Evolutionary conservation across 2,329 filamentous ascomycete genomes (phyloP).

Genomic region (Simplicillium sp.): DNA sequence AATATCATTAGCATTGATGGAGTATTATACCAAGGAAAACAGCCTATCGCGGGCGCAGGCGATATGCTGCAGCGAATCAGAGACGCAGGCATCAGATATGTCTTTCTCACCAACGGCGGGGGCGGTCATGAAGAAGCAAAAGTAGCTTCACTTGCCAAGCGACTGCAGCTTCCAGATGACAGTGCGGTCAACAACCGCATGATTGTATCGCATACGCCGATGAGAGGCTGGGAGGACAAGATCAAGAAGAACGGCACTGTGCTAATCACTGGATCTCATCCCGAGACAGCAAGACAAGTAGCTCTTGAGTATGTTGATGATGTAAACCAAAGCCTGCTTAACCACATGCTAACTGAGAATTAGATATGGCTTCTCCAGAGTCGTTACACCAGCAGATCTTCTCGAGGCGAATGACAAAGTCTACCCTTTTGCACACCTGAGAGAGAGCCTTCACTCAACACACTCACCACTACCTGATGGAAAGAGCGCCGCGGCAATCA

Average conservation of each 20-base stretch:
- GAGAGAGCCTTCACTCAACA: constrained; percentile 18
- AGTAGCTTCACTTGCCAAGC: constrained; percentile 20
- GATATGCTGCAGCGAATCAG: constrained; percentile 67
- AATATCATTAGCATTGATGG: constrained; percentile 63
- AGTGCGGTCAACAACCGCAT: constrained; percentile 23
- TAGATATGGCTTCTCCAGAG: constrained; percentile 65
- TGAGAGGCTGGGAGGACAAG: constrained; percentile 45
- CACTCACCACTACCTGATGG: constrained; percentile 20
- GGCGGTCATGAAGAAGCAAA: constrained; percentile 61
- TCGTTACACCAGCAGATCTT: constrained; percentile 81
- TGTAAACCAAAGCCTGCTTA: constrained; percentile 11
- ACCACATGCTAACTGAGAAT: background rate
- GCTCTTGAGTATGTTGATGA: constrained; percentile 47
- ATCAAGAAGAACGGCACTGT: constrained; percentile 41
- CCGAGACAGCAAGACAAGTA: constrained; percentile 58
- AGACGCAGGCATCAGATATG: constrained; percentile 72
- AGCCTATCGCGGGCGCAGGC: constrained; percentile 68
- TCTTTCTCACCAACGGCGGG: constrained; percentile 91
- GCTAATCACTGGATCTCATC: constrained; percentile 63
- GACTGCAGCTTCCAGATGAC: constrained; percentile 19
- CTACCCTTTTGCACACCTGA: constrained; percentile 64
- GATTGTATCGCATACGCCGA: constrained; percentile 86
- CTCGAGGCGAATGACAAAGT: constrained; percentile 62
- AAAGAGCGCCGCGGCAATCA: constrained; percentile 19
- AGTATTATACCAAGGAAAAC: constrained; percentile 77